Evolutionary conservation across 768 basidiomycete species (phyloP).

Genomic region (Wakefieldia striispora): DNA sequence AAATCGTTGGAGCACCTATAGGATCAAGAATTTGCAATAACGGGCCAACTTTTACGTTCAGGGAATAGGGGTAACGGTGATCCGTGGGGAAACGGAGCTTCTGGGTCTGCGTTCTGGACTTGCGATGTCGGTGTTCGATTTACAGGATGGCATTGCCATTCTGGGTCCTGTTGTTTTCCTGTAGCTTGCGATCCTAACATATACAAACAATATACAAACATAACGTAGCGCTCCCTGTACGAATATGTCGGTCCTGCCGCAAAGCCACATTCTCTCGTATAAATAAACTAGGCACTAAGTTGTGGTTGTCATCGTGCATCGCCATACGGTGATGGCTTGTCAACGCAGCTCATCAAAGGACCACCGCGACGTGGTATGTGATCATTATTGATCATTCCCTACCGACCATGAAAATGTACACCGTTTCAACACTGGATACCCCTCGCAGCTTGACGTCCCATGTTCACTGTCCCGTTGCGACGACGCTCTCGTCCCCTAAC

Average conservation of each 20-base stretch:
- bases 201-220: constrained; percentile 20
- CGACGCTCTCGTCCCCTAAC: background rate
- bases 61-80: background rate
- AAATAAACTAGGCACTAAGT: constrained; percentile 11
- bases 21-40: constrained; percentile 3
- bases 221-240: background rate
- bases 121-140: background rate
- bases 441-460: background rate
- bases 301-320: constrained; percentile 15
- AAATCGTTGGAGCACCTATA: constrained; percentile 1
- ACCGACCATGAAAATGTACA: background rate
- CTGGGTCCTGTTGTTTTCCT: constrained; percentile 21
- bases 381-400: constrained; percentile 3
- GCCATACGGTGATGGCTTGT: constrained; percentile 6
- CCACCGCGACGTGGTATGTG: constrained; percentile 21
- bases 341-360: constrained; percentile 6
- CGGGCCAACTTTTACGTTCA: background rate
- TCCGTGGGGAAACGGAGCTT: background rate
- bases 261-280: background rate
- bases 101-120: background rate
- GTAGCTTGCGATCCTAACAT: constrained; percentile 31
- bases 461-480: background rate
- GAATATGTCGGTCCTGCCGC: too few relatives aligned
- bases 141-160: constrained; percentile 8
- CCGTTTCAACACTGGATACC: background rate